phyloP scores from a whole-genome alignment of 129 eudicot genomes.

The Calendula officinalis region DNA sequence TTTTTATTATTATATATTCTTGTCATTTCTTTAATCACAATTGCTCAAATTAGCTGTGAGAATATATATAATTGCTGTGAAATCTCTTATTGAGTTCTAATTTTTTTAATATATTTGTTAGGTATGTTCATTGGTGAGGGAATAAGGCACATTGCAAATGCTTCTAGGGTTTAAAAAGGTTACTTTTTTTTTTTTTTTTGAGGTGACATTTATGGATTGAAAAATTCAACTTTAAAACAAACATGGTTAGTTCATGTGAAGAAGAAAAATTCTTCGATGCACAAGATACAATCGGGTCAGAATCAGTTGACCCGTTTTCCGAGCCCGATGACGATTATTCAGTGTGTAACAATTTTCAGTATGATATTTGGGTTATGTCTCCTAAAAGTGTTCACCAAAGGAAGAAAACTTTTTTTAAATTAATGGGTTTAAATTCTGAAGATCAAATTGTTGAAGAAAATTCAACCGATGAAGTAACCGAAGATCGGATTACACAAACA shows the following conservation, averaged over 20 bases:
- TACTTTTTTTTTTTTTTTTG: constrained; percentile 41
- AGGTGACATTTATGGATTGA: constrained; percentile 75
- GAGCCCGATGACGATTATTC: constrained; percentile 12
- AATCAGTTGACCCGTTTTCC: constrained; percentile 28
- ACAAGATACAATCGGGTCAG: constrained; percentile 48
- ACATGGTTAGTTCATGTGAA: constrained; percentile 55
- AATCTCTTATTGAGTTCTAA: constrained; percentile 20
- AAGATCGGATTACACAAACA: constrained; percentile 38
- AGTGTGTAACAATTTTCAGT: constrained; percentile 29
- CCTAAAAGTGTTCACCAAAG: constrained; percentile 75
- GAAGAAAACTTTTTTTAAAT: constrained; percentile 48
- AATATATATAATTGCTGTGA: constrained; percentile 47
- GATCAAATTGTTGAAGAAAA: constrained; percentile 20
- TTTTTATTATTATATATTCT: not conserved
- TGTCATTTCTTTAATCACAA: not conserved
- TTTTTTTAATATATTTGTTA: constrained; percentile 18
- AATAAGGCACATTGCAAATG: constrained; percentile 43
- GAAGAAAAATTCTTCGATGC: constrained; percentile 79
- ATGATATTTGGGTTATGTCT: constrained; percentile 67
- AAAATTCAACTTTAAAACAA: constrained; percentile 24
- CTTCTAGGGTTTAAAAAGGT: constrained; percentile 38
- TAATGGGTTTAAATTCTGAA: constrained; percentile 52
- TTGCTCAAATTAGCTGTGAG: constrained; percentile 32
- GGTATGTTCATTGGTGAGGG: constrained; percentile 42
- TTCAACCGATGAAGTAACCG: constrained; percentile 7